Base-by-base conservation (phyloP, 2,329 filamentous ascomycete genomes). In the Fusarium udum region DNA sequence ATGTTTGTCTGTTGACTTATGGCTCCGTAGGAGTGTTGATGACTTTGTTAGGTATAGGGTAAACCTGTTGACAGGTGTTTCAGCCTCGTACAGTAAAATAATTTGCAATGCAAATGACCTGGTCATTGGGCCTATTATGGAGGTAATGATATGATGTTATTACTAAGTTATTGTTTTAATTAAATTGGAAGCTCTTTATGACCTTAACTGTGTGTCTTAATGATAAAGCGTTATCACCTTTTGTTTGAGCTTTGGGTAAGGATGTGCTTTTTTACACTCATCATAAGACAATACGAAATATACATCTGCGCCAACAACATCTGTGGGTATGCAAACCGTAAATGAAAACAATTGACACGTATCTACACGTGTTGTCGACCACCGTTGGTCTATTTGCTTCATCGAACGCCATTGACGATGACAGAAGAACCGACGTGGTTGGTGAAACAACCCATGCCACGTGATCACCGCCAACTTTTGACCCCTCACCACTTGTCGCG, bases 391-490 rank as follows among this genome's bases (percentile, higher is more conserved):
- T 40, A 26, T 66, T 37, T 61, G 32, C 24, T 57, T 40, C 32
- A 12, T n/a, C 20, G 24, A 36, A 24, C 18, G 46, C 58, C 15
- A 31, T 22, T 39, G 28, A 62, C 28, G 34, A 61, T 57, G 59
- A 34, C 26, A 36, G 31, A 26, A 26, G 49, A 46, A 20, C 39
- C 22, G 20, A 20, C 26, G 64, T 48, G 26, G 32, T 12, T 16
- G 45, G 65, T 68, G 65, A 55, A 42, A 66, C 66, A 43, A 53
- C 34, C 20, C 14, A 40, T 16, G 15, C 66, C 75, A 77, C 75
- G 75, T 77, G 75, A 77, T 69, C 64, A 64, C 46, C 59, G 26
- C 64, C 46, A 74, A 71, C 72, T 69, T 68, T 55, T 72, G 69
- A 67, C 72, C 72, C 72, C 69, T 71, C 74, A 61, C 61, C 61